Conservation (phyloP, 495 filamentous ascomycete species). For the Tuber calosporum region DNA sequence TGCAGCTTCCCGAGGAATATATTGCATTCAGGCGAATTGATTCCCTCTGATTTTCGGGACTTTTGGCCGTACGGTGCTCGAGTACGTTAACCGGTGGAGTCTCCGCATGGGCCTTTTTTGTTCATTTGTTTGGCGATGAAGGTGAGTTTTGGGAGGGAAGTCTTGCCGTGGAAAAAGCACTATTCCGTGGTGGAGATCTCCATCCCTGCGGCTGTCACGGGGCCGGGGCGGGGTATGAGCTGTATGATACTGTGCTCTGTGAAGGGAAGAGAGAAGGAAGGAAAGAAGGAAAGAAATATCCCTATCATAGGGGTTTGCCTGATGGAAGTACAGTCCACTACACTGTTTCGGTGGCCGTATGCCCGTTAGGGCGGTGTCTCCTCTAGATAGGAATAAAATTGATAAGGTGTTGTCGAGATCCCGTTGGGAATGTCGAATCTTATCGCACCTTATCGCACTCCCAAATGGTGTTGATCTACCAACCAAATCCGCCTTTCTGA, state of each 20-base stretch:
- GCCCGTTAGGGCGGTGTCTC: too few relatives aligned
- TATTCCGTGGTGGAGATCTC: background rate
- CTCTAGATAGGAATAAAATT: too few relatives aligned
- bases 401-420: background rate
- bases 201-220: background rate
- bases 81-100: background rate
- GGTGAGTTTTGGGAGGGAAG: background rate
- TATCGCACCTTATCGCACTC: background rate
- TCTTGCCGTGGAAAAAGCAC: background rate
- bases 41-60: background rate
- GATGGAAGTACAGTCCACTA: too few relatives aligned
- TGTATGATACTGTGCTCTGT: background rate
- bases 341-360: too few relatives aligned
- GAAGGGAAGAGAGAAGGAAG: background rate
- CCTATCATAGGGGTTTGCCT: background rate
- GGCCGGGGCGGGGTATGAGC: background rate
- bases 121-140: background rate
- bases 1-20: slow-evolving; percentile 4
- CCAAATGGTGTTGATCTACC: background rate
- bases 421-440: background rate
- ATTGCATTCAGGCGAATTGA: background rate
- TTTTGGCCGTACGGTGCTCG: background rate
- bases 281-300: background rate
- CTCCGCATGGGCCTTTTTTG: background rate
- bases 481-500: background rate